Evolutionary conservation across 1,284 basidiomycete species (phyloP).

Genomic region (Tranzscheliella williamsii): DNA sequence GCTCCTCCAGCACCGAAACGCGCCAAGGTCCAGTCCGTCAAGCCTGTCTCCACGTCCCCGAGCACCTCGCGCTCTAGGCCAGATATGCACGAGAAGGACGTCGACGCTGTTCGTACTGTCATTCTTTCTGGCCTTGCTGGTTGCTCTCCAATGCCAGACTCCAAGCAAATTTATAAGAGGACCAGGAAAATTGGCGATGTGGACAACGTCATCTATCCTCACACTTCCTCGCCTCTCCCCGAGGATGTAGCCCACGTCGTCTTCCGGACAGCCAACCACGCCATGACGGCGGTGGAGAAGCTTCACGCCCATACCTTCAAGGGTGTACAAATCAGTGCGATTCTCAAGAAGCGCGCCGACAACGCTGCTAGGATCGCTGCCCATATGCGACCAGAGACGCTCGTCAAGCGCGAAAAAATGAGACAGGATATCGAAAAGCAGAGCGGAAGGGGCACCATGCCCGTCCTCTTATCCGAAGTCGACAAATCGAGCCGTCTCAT

Average conservation of each 20-base stretch:
- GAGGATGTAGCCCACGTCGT: constrained; percentile 70
- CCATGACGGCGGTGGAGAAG: constrained; percentile 75
- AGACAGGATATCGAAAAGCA: constrained; percentile 56
- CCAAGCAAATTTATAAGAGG: constrained; percentile 57
- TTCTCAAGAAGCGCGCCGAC: constrained; percentile 84
- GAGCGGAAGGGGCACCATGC: constrained; percentile 35
- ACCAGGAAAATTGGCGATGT: constrained; percentile 58
- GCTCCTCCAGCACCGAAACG: constrained; percentile 18
- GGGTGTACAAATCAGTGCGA: constrained; percentile 80
- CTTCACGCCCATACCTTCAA: constrained; percentile 94
- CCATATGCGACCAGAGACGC: constrained; percentile 61
- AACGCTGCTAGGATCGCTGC: constrained; percentile 65
- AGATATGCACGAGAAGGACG: constrained; percentile 32
- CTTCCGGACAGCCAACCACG: constrained; percentile 73
- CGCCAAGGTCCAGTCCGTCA: not conserved
- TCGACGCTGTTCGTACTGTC: constrained; percentile 55
- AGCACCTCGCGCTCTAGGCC: not conserved
- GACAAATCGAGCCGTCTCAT: constrained; percentile 73
- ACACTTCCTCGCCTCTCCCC: constrained; percentile 22
- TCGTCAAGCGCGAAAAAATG: constrained; percentile 62
- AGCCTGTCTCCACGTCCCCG: not conserved
- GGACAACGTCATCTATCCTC: constrained; percentile 50
- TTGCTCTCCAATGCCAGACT: constrained; percentile 48
- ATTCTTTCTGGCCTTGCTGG: constrained; percentile 49
- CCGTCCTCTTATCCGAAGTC: constrained; percentile 25